These are phyloP conservation scores for Colletotrichum tofieldiae DNA, from an alignment of 2,329 filamentous ascomycete genomes.

Conservation along the genomic window DNA sequence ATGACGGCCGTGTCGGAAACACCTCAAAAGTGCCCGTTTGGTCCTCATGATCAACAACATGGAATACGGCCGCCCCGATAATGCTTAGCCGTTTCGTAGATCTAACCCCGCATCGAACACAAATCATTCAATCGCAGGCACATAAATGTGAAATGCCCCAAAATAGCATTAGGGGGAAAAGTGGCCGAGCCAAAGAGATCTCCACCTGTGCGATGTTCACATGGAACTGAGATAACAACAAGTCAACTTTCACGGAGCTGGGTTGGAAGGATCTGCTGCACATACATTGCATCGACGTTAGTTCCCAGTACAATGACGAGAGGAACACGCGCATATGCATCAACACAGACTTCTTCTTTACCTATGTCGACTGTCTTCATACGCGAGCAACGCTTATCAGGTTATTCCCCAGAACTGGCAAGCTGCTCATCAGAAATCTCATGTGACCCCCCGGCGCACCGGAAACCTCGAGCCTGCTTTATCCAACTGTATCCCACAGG, in stretches of 20 bases:
- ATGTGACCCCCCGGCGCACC: slow-evolving; percentile 75
- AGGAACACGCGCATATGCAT: neutral
- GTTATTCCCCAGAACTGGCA: neutral
- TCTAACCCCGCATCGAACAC: neutral
- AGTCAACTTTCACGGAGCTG: neutral
- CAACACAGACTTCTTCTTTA: neutral
- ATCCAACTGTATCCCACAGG: slow-evolving; percentile 74
- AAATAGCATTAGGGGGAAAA: neutral
- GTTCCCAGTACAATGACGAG: neutral
- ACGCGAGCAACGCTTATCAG: neutral
- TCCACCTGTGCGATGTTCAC: neutral
- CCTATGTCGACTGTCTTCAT: neutral
- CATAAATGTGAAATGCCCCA: neutral
- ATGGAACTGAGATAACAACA: neutral
- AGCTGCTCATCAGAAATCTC: slow-evolving; percentile 61
- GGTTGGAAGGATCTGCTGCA: neutral
- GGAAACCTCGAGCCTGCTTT: slow-evolving; percentile 70
- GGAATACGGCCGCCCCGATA: neutral
- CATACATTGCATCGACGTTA: neutral
- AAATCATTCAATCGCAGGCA: neutral
- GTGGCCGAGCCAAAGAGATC: neutral
- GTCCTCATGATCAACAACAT: neutral
- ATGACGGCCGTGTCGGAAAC: too few relatives aligned
- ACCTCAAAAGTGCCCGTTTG: neutral
- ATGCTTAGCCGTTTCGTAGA: neutral